A percentile compares a stretch with the other conserved stretches of the same genome.
phyloP scores from a whole-genome alignment of 2,329 filamentous ascomycete species.

The Exophiala sideris region DNA sequence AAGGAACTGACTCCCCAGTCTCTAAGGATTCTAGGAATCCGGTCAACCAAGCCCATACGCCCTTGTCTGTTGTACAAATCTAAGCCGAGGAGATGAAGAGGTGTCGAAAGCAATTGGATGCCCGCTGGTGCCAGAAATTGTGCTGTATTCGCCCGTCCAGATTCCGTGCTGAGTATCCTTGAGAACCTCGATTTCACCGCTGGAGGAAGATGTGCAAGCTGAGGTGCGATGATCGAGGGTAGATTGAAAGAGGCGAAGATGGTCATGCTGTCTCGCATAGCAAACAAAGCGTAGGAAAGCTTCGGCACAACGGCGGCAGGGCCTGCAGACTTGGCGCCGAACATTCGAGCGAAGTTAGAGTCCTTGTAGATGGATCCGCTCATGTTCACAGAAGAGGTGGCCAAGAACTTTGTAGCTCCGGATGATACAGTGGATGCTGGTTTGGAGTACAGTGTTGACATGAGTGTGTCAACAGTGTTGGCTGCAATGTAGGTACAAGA shows the following conservation, averaged over 20 bases:
- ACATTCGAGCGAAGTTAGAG: conserved; percentile 75
- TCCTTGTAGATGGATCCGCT: conserved; percentile 79
- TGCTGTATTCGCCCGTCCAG: conserved; percentile 47
- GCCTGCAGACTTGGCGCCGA: conserved; percentile 40
- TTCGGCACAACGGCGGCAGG: conserved; percentile 53
- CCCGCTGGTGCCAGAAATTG: conserved; percentile 76
- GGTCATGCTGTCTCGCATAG: conserved; percentile 74
- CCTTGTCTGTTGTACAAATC: conserved; percentile 73
- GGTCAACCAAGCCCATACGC: conserved; percentile 49
- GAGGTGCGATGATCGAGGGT: conserved; percentile 71
- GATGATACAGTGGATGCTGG: conserved; percentile 64
- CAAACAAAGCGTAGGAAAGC: conserved; percentile 71
- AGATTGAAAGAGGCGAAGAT: conserved; percentile 92
- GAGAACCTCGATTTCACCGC: conserved; percentile 47
- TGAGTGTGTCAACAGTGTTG: conserved; percentile 77
- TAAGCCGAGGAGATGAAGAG: conserved; percentile 75
- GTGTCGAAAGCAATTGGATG: conserved; percentile 75
- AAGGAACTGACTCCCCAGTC: conserved; percentile 73
- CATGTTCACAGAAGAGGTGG: conserved; percentile 79
- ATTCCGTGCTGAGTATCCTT: conserved; percentile 28
- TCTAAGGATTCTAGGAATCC: conserved; percentile 60
- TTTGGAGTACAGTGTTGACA: conserved; percentile 59
- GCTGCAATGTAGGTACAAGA: conserved; percentile 86
- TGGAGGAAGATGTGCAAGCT: conserved; percentile 60
- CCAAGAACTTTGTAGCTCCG: conserved; percentile 75